Evolutionary conservation across 2,329 filamentous ascomycete genomes (phyloP).

Genomic region (Allantophomopsis cytisporea): DNA sequence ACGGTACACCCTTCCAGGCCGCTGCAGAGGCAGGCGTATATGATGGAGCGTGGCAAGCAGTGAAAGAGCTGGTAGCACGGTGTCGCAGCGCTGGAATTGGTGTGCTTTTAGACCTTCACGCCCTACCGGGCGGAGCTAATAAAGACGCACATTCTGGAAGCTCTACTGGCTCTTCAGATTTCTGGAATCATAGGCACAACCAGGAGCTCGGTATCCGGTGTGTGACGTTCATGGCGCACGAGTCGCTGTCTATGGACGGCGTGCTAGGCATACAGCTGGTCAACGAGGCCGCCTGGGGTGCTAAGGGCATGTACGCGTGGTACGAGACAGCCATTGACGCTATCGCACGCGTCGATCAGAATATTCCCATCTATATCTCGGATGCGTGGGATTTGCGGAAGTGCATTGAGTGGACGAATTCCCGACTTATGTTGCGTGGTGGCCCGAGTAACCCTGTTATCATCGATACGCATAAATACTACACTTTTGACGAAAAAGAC

Average conservation of each 20-base stretch:
- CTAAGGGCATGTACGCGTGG: slow-evolving; percentile 39
- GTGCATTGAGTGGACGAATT: slow-evolving; percentile 28
- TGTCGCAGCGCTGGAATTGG: slow-evolving; percentile 34
- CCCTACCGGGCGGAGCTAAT: slow-evolving; percentile 43
- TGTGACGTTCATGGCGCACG: slow-evolving; percentile 32
- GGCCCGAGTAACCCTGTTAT: slow-evolving; percentile 30
- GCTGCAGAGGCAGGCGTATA: slow-evolving; percentile 29
- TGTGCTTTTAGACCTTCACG: slow-evolving; percentile 43
- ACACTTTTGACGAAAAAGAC: slow-evolving; percentile 38
- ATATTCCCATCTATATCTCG: slow-evolving; percentile 40
- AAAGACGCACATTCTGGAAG: slow-evolving; percentile 40
- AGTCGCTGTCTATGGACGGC: slow-evolving; percentile 21
- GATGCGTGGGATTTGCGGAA: slow-evolving; percentile 39
- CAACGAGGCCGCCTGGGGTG: slow-evolving; percentile 38
- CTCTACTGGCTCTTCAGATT: slow-evolving; percentile 31
- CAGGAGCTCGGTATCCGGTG: slow-evolving; percentile 30
- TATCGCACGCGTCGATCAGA: slow-evolving; percentile 29
- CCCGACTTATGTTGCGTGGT: slow-evolving; percentile 19
- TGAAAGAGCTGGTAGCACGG: slow-evolving; percentile 30
- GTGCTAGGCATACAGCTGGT: slow-evolving; percentile 42
- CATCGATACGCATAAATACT: slow-evolving; percentile 46
- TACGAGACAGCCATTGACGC: slow-evolving; percentile 35
- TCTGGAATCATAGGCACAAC: slow-evolving; percentile 31
- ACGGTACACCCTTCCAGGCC: slow-evolving; percentile 33
- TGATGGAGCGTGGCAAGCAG: slow-evolving; percentile 33